Conservation (phyloP, 306 rosid species). For the Citrullus amarus region DNA sequence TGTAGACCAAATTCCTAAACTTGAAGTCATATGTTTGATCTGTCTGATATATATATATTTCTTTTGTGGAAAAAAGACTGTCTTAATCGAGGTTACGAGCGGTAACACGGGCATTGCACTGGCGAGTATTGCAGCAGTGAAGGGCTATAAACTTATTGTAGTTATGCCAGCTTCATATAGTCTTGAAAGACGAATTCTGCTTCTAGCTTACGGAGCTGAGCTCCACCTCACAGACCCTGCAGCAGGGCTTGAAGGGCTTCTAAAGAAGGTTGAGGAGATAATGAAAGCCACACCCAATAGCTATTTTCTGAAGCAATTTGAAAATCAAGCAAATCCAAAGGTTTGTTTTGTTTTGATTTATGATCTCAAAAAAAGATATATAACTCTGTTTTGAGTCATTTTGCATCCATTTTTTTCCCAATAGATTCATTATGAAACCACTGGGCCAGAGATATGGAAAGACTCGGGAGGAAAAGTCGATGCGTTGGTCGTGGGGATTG, state of each 20-base stretch:
- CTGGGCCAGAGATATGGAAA: slow-evolving; percentile 90
- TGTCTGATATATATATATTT: not conserved
- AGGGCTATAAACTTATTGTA: slow-evolving; percentile 48
- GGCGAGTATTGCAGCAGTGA: slow-evolving; percentile 56
- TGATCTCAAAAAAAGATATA: not conserved
- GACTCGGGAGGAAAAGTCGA: slow-evolving; percentile 60
- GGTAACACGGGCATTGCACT: slow-evolving; percentile 81
- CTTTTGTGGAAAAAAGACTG: slow-evolving; percentile 32
- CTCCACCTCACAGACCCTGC: slow-evolving; percentile 53
- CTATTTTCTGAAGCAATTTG: slow-evolving; percentile 38
- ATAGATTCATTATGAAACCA: slow-evolving; percentile 78
- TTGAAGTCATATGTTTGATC: not conserved
- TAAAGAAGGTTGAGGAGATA: slow-evolving; percentile 45
- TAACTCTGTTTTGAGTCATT: not conserved
- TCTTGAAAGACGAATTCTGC: slow-evolving; percentile 48
- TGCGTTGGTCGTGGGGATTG: slow-evolving; percentile 55
- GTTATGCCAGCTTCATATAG: slow-evolving; percentile 46
- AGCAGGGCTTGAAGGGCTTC: slow-evolving; percentile 29
- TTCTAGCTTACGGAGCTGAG: slow-evolving; percentile 70
- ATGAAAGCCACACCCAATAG: slow-evolving; percentile 34
- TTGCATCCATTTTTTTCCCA: not conserved
- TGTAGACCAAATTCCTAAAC: not conserved
- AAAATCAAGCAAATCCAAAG: slow-evolving; percentile 56
- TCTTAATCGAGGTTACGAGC: slow-evolving; percentile 54
- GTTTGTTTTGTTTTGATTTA: slow-evolving; percentile 15